Evolutionary conservation across 306 rosid genomes (phyloP).

Genomic region (Rubus parviflorus): DNA sequence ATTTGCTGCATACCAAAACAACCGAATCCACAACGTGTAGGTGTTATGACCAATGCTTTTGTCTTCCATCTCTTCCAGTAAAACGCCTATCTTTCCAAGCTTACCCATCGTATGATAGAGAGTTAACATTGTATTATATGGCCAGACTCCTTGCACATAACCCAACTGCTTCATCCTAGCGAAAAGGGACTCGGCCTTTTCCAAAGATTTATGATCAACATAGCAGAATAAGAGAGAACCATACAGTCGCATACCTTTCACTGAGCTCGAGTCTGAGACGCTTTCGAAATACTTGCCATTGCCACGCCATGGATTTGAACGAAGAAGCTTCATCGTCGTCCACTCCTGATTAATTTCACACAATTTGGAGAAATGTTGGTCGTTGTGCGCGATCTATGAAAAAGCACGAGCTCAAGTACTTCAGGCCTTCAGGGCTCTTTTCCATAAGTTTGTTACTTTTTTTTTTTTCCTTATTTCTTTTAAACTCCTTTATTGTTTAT

Average conservation of each 20-base stretch:
- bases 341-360: too few relatives aligned
- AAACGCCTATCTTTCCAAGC: slow-evolving; percentile 37
- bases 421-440: too few relatives aligned
- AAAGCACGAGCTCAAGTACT: too few relatives aligned
- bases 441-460: too few relatives aligned
- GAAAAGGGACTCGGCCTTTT: slow-evolving; percentile 56
- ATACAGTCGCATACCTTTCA: slow-evolving; percentile 35
- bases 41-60: background rate
- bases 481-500: too few relatives aligned
- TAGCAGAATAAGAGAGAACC: slow-evolving; percentile 54
- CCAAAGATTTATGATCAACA: slow-evolving; percentile 45
- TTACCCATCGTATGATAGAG: slow-evolving; percentile 52
- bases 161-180: slow-evolving; percentile 45
- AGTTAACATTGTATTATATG: slow-evolving; percentile 51
- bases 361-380: background rate
- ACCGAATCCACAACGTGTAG: background rate
- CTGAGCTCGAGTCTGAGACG: background rate
- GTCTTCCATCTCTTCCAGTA: slow-evolving; percentile 3
- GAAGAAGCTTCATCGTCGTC: slow-evolving; percentile 36
- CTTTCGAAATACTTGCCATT: background rate
- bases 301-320: slow-evolving; percentile 31
- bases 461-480: too few relatives aligned
- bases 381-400: too few relatives aligned
- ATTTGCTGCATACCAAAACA: background rate
- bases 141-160: slow-evolving; percentile 9